Base-by-base conservation (phyloP, 441 rosid genomes). In the Adansonia rubrostipa region DNA sequence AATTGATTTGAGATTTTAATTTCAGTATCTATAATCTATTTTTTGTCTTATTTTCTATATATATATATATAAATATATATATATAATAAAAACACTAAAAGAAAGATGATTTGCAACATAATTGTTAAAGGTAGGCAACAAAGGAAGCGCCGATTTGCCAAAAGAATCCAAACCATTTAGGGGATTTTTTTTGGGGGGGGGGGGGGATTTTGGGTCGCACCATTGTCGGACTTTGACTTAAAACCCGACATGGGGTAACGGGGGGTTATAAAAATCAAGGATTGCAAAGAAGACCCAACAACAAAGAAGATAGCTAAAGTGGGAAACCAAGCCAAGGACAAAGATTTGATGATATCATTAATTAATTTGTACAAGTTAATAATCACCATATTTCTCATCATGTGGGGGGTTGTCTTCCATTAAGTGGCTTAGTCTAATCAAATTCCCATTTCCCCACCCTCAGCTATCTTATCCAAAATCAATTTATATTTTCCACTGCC, bases 401-500 rank as follows among this genome's bases (percentile, higher is more conserved):
- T 70, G 87, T 80, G 89, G 74, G 60, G 47, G 48, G 24, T 63
- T 82, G 82, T 79, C 86, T 71, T 82, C 87, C 69, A 20, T 17
- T 63, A 82, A 82, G 80, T 70, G 40, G 77, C 79, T 78, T 80
- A 76, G 85, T 82, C 87, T 78, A 78, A 67, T 83, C 84, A 79
- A 61, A 10, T 13, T 33, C 67, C 1, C 60, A 20, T 53, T 53
- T 53, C 69, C 28, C 54, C 67, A 45, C 5, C 19, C 8, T 8
- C 47, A 17, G 6, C 24, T 8, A 9, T 72, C 75, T 72, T 71
- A 2, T 33, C 47, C 69, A 64, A 36, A 33, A 4, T 9, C 75
- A 15, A 51, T 15, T 11, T 10, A 0, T 14, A 3, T 14, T 73
- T 24, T 24, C 28, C 67, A n/a, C 19, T 79, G 82, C 75, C 82